Conservation (phyloP, 2,329 filamentous ascomycete species). For the Aureobasidium namibiae region DNA sequence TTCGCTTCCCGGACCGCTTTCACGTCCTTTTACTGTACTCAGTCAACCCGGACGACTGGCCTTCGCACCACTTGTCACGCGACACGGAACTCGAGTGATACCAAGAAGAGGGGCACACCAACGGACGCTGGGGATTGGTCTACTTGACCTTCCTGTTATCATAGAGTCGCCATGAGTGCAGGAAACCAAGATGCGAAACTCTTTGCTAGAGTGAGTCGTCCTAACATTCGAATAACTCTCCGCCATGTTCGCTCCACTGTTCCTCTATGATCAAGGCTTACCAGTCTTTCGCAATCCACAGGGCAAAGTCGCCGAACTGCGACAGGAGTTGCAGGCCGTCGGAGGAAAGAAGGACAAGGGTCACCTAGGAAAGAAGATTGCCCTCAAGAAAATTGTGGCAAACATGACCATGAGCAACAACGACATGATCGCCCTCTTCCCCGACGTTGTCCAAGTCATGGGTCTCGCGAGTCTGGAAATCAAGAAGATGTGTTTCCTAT, state of each 20-base stretch:
- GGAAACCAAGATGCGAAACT: slow-evolving; percentile 95
- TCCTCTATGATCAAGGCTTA: slow-evolving; percentile 37
- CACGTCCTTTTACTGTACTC: no score
- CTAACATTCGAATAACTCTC: background rate
- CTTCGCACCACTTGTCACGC: background rate
- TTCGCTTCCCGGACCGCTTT: background rate
- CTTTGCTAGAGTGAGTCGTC: slow-evolving; percentile 79
- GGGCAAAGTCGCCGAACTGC: slow-evolving; percentile 98
- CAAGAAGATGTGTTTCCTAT: slow-evolving; percentile 99
- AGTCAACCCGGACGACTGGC: background rate
- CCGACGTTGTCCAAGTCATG: slow-evolving; percentile 94
- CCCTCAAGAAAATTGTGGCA: slow-evolving; percentile 97
- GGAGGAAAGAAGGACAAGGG: slow-evolving; percentile 98
- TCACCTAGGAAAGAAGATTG: slow-evolving; percentile 88
- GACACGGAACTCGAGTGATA: background rate
- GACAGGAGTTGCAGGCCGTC: slow-evolving; percentile 67
- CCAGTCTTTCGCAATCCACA: slow-evolving; percentile 47
- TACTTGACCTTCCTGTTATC: slow-evolving; percentile 15
- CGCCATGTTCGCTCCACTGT: slow-evolving; percentile 31
- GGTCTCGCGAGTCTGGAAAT: slow-evolving; percentile 89
- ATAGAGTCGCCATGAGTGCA: slow-evolving; percentile 46
- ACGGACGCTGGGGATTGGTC: slow-evolving; percentile 16
- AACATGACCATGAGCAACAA: slow-evolving; percentile 99
- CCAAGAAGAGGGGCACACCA: slow-evolving; percentile 12
- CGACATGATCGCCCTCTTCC: slow-evolving; percentile 96